Percentiles rank a stretch among this genome's conserved stretches.
Evolutionary conservation across 164 flowering plant species (phyloP).

Genomic region (Saururus chinensis): DNA sequence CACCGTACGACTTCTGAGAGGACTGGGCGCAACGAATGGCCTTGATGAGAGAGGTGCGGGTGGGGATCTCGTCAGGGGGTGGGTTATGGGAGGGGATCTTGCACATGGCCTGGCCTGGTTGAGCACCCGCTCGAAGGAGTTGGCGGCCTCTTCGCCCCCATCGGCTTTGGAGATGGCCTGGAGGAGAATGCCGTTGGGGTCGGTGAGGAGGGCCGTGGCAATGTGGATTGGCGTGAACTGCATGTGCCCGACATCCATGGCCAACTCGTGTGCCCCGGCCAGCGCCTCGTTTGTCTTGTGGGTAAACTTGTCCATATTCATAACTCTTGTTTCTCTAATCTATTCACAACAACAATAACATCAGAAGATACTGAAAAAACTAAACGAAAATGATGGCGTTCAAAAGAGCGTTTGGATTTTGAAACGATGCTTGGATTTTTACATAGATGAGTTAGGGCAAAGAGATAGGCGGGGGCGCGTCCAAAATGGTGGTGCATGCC

Average conservation of each 20-base stretch:
- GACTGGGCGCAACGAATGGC: slow-evolving; percentile 65
- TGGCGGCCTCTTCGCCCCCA: slow-evolving; percentile 47
- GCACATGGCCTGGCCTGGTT: slow-evolving; percentile 49
- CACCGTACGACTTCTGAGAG: slow-evolving; percentile 50
- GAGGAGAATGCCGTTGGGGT: slow-evolving; percentile 51
- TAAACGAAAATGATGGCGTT: no score
- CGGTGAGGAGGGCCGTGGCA: slow-evolving; percentile 42
- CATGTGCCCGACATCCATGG: slow-evolving; percentile 49
- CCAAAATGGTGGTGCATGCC: slow-evolving; percentile 67
- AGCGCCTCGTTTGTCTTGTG: slow-evolving; percentile 78
- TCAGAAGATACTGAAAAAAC: no score
- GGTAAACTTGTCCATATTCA: slow-evolving; percentile 83
- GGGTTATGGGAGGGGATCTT: slow-evolving; percentile 70
- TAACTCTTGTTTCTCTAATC: no score
- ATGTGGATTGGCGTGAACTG: slow-evolving; percentile 74
- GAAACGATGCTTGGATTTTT: no score
- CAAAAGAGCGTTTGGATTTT: no score
- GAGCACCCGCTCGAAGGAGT: slow-evolving; percentile 54
- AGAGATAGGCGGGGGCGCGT: no score
- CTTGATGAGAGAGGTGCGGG: slow-evolving; percentile 52
- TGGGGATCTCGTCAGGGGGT: slow-evolving; percentile 64
- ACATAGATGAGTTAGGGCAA: no score
- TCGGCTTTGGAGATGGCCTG: slow-evolving; percentile 53
- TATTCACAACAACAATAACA: no score
- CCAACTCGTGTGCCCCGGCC: slow-evolving; percentile 54